Base-by-base conservation (phyloP, 129 eudicot species). In the Artemisia argyi region DNA sequence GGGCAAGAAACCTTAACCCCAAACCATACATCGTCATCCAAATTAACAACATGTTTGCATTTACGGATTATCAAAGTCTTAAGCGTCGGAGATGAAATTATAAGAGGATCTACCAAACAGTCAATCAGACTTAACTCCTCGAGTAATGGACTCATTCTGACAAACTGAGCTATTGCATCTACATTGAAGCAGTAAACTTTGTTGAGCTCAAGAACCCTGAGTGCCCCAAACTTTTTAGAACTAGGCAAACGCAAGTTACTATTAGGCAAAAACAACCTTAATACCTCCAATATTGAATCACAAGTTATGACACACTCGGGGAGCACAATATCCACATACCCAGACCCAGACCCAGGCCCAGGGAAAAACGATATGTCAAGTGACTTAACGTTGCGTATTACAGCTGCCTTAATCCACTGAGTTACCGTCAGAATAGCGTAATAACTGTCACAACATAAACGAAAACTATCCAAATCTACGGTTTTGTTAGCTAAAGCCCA, bases 261-360 rank as follows among this genome's bases (percentile, higher is more conserved):
- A 7, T 5, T 1, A 6, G 1, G 11, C 2, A 3, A 2, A 42
- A 5, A 16, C 52, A 65, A n/a, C 35, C 11, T 42, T 15, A 65
- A 65, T 16, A 3, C 53, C 54, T 65, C 35, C 32, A 39, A 65
- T 0, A n/a, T n/a, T n/a, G 50, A 64, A 8, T 11, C 30, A 6
- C 52, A 64, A 8, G 22, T 64, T 47, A 64, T 3, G 14, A 65
- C 35, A 65, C 70, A 42, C 5, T 44, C 32, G 35, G 70, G 55
- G 44, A 35, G 1, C 10, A 7, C n/a, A n/a, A n/a, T n/a, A n/a
- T n/a, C 44, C 1, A 35, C 1, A 35, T 35, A 7, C 44, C 44
- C 9, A 35, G 9, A 10, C 44, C 9, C 44, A 35, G 44, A 7
- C 44, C 44, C 9, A 35, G 9, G 44, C 44, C 9, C 44, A 35